Base-by-base conservation (phyloP, 139 green algal genomes). In the Choricystis sp. region DNA sequence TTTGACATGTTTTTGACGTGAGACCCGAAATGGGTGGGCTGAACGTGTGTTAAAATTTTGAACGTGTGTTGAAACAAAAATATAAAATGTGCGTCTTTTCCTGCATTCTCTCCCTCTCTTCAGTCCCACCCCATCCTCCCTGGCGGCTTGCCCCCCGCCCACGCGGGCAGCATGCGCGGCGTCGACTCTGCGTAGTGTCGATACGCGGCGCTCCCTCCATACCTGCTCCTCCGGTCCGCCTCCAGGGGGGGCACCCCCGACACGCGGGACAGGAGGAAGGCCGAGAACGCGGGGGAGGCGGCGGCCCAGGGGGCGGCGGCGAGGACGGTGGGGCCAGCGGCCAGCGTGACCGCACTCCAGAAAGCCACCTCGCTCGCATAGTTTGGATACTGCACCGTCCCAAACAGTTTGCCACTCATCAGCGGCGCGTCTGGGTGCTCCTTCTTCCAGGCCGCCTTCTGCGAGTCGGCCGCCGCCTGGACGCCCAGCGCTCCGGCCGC, bases 1-100 rank as follows among this genome's bases (percentile, higher is more conserved):
- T 94, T 92, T 60, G 72, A 85, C 57, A 82, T 86, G 75, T 94
- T 94, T 72, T 82, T 93, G 26, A 29, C n/a, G n/a, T n/a, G n/a
- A n/a, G n/a, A n/a, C n/a, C n/a, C n/a, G n/a, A n/a, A n/a, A n/a
- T n/a, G n/a, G n/a, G n/a, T n/a, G n/a, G n/a, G n/a, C n/a, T n/a
- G n/a, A n/a, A n/a, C n/a, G n/a, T n/a, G n/a, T n/a, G n/a, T n/a
- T n/a, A n/a, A n/a, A n/a, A n/a, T n/a, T n/a, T n/a, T n/a, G n/a
- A n/a, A n/a, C n/a, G n/a, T n/a, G n/a, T n/a, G n/a, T n/a, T n/a
- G n/a, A n/a, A n/a, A n/a, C n/a, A n/a, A 27, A n/a, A n/a, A n/a
- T n/a, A n/a, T n/a, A n/a, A n/a, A n/a, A n/a, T n/a, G n/a, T n/a
- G n/a, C n/a, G n/a, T n/a, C n/a, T n/a, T n/a, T n/a, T n/a, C n/a